Evolutionary conservation across 495 filamentous ascomycete genomes (phyloP).

Genomic region (Acidomyces sp.): DNA sequence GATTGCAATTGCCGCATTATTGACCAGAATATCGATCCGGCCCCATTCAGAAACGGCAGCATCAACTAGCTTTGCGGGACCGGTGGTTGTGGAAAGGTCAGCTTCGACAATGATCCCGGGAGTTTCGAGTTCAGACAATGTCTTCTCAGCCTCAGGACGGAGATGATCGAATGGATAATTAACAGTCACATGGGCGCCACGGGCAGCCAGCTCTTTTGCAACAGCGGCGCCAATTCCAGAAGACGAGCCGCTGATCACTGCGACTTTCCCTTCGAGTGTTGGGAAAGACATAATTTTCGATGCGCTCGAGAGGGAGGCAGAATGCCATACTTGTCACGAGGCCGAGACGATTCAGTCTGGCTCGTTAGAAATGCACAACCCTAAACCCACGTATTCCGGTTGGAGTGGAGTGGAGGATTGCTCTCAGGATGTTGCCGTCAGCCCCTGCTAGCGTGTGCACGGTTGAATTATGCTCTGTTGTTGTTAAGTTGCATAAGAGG

Average conservation of each 20-base stretch:
- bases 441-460: too few species aligned
- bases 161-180: conserved; percentile 12
- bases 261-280: conserved; percentile 1
- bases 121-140: conserved; percentile 19
- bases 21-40: conserved; percentile 45
- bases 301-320: too few species aligned
- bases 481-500: too few species aligned
- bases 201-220: conserved; percentile 3
- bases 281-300: too few species aligned
- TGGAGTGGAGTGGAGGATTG: too few species aligned
- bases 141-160: conserved; percentile 37
- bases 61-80: conserved; percentile 39
- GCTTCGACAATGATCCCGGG: background rate
- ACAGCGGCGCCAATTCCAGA: conserved; percentile 14
- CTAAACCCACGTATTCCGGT: too few species aligned
- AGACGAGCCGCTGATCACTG: background rate
- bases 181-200: conserved; percentile 8
- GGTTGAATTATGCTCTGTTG: too few species aligned
- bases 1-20: conserved; percentile 31
- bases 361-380: too few species aligned
- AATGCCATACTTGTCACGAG: too few species aligned
- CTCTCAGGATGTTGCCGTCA: too few species aligned
- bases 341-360: too few species aligned
- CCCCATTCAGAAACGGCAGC: conserved; percentile 37
- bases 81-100: conserved; percentile 16